Evolutionary conservation across 1,284 basidiomycete genomes (phyloP).

Genomic region (Cystobasidiaceae sp.): DNA sequence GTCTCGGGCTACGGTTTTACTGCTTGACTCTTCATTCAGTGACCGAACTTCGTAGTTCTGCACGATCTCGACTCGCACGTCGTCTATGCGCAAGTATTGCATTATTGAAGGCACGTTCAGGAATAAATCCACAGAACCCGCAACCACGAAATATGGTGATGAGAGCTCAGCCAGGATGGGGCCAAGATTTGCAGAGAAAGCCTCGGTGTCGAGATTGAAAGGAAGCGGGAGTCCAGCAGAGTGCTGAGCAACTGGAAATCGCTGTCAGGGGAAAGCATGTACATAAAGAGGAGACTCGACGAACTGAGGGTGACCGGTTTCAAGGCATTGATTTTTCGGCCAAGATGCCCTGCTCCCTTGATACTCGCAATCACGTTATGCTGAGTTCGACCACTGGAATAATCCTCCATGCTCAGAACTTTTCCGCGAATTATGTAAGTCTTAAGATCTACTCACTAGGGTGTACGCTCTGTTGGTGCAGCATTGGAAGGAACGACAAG

Average conservation of each 20-base stretch:
- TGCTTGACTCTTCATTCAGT: not conserved
- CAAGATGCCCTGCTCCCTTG: not conserved
- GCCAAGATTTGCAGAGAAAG: too few relatives aligned
- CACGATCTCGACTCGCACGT: not conserved
- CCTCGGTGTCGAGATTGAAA: too few relatives aligned
- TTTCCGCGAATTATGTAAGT: not conserved
- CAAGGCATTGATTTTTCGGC: not conserved
- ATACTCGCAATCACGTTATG: constrained; percentile 4
- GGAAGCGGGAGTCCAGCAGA: constrained; percentile 5
- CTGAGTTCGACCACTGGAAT: not conserved
- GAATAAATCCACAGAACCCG: too few relatives aligned
- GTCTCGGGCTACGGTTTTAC: not conserved
- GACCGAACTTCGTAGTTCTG: constrained; percentile 2
- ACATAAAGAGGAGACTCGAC: not conserved
- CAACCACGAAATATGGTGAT: too few relatives aligned
- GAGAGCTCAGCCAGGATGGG: too few relatives aligned
- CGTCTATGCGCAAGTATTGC: too few relatives aligned
- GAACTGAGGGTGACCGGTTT: constrained; percentile 6
- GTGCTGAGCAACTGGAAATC: not conserved
- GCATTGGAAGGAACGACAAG: constrained; percentile 17
- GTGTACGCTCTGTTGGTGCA: not conserved
- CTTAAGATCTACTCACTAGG: not conserved
- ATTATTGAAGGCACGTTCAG: too few relatives aligned
- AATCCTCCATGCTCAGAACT: not conserved
- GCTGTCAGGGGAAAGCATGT: not conserved